Percentiles rank a stretch among this genome's conserved stretches.
phyloP scores from a whole-genome alignment of 805 yeast genomes.

The Zygotorulaspora sp. region DNA sequence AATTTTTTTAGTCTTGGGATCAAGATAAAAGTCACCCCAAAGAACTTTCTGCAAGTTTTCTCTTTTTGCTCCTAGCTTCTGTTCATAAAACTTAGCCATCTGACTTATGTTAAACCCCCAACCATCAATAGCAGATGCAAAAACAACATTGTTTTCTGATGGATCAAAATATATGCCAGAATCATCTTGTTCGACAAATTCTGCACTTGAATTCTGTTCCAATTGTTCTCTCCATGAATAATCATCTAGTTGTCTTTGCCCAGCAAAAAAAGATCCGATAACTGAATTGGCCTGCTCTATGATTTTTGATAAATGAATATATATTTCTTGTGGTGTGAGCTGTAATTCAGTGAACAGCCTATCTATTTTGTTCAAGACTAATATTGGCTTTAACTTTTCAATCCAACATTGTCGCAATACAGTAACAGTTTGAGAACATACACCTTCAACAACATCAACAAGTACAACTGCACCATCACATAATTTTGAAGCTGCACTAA shows the following conservation, averaged over 20 bases:
- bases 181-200: conserved; percentile 71
- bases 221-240: conserved; percentile 65
- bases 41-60: conserved; percentile 75
- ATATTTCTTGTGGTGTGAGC: conserved; percentile 80
- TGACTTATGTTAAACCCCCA: conserved; percentile 96
- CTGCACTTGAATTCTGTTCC: conserved; percentile 43
- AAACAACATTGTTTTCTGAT: conserved; percentile 79
- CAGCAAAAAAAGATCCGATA: conserved; percentile 86
- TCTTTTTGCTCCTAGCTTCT: conserved; percentile 78
- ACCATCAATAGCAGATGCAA: conserved; percentile 90
- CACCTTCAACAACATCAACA: conserved; percentile 97
- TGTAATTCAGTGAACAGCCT: conserved; percentile 77
- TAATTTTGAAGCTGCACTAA: conserved; percentile 88
- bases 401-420: conserved; percentile 95
- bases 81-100: conserved; percentile 80
- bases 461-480: conserved; percentile 96
- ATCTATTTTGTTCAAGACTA: conserved; percentile 89
- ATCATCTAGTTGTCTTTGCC: conserved; percentile 89
- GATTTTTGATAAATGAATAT: conserved; percentile 66
- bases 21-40: conserved; percentile 93
- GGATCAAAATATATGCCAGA: conserved; percentile 84
- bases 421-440: conserved; percentile 93
- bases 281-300: conserved; percentile 95
- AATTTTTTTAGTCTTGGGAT: conserved; percentile 84
- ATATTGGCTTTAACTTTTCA: conserved; percentile 79